Conservation (phyloP, 371 early-diverging fungal genomes). For the Mortierella sp. region DNA sequence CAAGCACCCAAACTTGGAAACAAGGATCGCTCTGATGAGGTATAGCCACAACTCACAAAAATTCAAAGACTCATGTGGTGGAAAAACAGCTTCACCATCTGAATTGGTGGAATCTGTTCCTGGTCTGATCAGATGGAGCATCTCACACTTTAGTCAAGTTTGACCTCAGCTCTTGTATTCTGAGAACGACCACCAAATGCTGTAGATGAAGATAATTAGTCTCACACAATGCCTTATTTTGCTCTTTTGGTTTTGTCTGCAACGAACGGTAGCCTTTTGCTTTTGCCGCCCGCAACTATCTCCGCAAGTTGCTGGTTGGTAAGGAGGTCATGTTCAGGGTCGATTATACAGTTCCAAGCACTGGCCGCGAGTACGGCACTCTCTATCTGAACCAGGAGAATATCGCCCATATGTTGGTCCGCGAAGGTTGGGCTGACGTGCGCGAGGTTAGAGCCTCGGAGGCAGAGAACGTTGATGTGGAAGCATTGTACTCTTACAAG, state of each 20-base stretch:
- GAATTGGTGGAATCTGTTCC: background rate
- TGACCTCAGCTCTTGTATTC: background rate
- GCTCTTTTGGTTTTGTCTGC: background rate
- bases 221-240: background rate
- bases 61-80: background rate
- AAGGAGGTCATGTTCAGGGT: slow-evolving; percentile 90
- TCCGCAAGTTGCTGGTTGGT: slow-evolving; percentile 89
- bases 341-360: slow-evolving; percentile 76
- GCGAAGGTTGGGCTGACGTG: slow-evolving; percentile 90
- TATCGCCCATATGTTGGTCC: slow-evolving; percentile 79
- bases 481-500: slow-evolving; percentile 75
- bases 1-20: slow-evolving; percentile 90
- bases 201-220: background rate
- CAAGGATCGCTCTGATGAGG: slow-evolving; percentile 87
- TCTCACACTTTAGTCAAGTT: background rate
- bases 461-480: slow-evolving; percentile 67
- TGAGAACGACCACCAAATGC: background rate
- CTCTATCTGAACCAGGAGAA: slow-evolving; percentile 75
- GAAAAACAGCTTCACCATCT: background rate
- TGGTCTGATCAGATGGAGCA: slow-evolving; percentile 20
- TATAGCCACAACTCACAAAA: slow-evolving; percentile 30
- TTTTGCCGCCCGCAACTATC: slow-evolving; percentile 88
- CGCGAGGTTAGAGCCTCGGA: slow-evolving; percentile 67
- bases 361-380: slow-evolving; percentile 81
- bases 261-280: slow-evolving; percentile 77